These are phyloP conservation scores for Ceratocystis ficicola DNA, from an alignment of 2,329 filamentous ascomycete genomes.

Conservation along the genomic window DNA sequence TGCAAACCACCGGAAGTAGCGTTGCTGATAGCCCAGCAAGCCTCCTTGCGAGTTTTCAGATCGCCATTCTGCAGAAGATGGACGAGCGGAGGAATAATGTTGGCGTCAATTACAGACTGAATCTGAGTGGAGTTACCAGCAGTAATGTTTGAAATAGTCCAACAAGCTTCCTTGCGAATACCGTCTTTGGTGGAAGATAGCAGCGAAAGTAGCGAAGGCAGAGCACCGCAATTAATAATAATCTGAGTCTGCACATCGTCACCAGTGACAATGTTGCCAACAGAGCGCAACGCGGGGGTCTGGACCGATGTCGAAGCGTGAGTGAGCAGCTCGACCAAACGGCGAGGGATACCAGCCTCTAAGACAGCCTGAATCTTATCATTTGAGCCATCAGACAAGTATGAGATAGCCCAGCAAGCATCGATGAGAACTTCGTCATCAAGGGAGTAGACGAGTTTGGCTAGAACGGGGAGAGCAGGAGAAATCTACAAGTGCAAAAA, in stretches of 20 bases:
- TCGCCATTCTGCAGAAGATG: conserved; percentile 93
- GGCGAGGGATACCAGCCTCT: conserved; percentile 90
- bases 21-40: conserved; percentile 99
- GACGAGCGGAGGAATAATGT: conserved; percentile 92
- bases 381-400: conserved; percentile 93
- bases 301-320: conserved; percentile 97
- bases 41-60: conserved; percentile 98
- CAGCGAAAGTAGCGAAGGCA: conserved; percentile 83
- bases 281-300: conserved; percentile 89
- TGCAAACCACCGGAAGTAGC: conserved; percentile 94
- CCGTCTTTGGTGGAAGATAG: conserved; percentile 96
- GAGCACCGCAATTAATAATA: conserved; percentile 94
- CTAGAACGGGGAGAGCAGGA: conserved; percentile 83
- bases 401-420: conserved; percentile 98
- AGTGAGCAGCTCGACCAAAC: conserved; percentile 93
- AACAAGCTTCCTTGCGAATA: conserved; percentile 98
- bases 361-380: conserved; percentile 99
- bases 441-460: conserved; percentile 95
- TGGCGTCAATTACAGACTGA: conserved; percentile 89
- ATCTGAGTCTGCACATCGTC: conserved; percentile 98
- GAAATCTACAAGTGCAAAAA: conserved; percentile 53
- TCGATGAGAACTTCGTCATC: conserved; percentile 98
- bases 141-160: conserved; percentile 99
- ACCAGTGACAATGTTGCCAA: conserved; percentile 97
- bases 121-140: conserved; percentile 97